Conservation (phyloP, 2,329 filamentous ascomycete species). For the Cladorrhinum sp. region DNA sequence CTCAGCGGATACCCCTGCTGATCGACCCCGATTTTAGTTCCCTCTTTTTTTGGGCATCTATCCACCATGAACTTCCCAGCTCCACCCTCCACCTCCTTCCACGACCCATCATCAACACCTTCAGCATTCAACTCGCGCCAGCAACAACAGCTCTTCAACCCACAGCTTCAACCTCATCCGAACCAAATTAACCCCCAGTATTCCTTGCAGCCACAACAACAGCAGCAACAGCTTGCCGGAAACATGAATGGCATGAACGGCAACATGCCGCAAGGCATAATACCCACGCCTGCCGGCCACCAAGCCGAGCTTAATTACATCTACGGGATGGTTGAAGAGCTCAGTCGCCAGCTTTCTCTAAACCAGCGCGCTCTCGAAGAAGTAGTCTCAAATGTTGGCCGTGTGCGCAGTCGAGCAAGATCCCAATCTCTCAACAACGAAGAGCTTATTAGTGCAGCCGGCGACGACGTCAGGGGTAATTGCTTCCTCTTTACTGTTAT, state of each 20-base stretch:
- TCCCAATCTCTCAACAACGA: conserved; percentile 54
- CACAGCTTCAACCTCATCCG: conserved; percentile 3
- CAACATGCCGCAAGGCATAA: conserved; percentile 45
- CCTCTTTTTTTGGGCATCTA: conserved; percentile 2
- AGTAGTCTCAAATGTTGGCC: conserved; percentile 61
- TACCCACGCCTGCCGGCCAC: conserved; percentile 64
- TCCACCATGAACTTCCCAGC: conserved; percentile 21
- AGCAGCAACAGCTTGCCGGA: conserved; percentile 18
- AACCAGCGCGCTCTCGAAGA: conserved; percentile 61
- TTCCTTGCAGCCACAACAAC: conserved; percentile 17
- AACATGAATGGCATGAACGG: conserved; percentile 52
- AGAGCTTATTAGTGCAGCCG: conserved; percentile 54
- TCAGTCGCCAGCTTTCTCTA: conserved; percentile 61
- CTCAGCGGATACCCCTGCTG: conserved; percentile 5
- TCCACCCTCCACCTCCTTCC: conserved; percentile 6
- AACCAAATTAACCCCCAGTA: neutral
- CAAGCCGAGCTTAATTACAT: conserved; percentile 68
- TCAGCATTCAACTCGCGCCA: neutral
- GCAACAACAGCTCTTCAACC: neutral
- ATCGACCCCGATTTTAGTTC: neutral
- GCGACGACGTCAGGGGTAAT: conserved; percentile 56
- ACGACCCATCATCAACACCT: neutral
- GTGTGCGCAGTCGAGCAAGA: conserved; percentile 56
- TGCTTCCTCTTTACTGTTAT: conserved; percentile 5
- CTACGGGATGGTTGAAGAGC: conserved; percentile 65